phyloP scores from a whole-genome alignment of 1,284 basidiomycete species.

The Trametes pubescens region DNA sequence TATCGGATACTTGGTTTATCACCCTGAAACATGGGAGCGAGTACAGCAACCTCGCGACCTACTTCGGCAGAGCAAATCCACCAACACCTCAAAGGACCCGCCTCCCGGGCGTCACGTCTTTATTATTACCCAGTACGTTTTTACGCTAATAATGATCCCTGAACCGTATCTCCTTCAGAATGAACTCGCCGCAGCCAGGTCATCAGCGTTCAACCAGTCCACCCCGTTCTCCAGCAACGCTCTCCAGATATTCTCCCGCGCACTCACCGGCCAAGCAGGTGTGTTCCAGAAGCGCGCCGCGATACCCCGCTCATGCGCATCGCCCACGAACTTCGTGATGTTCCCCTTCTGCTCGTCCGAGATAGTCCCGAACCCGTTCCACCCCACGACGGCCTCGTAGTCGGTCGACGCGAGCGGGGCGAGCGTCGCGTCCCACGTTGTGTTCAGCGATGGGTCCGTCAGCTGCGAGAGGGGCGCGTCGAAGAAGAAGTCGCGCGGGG shows the following conservation, averaged over 20 bases:
- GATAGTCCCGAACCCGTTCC: conserved; percentile 56
- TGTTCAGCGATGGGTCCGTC: conserved; percentile 46
- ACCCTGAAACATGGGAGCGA: not conserved
- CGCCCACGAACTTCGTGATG: conserved; percentile 49
- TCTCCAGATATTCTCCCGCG: conserved; percentile 54
- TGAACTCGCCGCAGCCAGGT: conserved; percentile 53
- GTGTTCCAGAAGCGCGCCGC: conserved; percentile 62
- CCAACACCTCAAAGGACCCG: too few species aligned
- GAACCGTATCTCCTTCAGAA: conserved; percentile 40
- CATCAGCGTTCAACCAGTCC: conserved; percentile 65
- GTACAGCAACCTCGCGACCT: too few species aligned
- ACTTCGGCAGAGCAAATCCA: too few species aligned
- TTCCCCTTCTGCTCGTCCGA: conserved; percentile 48
- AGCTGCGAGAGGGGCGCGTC: conserved; percentile 58
- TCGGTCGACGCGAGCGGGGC: conserved; percentile 61
- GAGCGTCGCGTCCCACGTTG: conserved; percentile 51
- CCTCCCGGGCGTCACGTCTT: too few species aligned
- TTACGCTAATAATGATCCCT: too few species aligned
- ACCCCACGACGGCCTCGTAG: conserved; percentile 55
- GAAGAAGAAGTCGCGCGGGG: conserved; percentile 60
- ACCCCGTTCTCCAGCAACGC: conserved; percentile 52
- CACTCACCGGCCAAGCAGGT: conserved; percentile 57
- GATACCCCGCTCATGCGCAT: conserved; percentile 56
- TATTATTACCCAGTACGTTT: too few species aligned
- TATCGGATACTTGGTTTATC: not conserved